Evolutionary conservation across 192 early-diverging fungal species (phyloP), one percentile per base, ranked within the genome.

Genomic region (Mortierella hygrophila): DNA sequence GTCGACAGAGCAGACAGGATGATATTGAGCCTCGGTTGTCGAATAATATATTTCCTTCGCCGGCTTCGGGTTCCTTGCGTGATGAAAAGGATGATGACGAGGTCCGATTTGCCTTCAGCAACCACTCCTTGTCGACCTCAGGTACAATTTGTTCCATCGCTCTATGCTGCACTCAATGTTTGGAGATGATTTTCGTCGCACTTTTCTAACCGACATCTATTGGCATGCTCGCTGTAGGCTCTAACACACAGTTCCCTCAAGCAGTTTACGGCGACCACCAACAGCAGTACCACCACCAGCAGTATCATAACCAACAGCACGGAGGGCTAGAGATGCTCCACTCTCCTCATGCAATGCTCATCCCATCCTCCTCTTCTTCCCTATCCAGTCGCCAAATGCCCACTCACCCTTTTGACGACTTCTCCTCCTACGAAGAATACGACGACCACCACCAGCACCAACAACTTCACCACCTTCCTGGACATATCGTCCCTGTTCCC

Each of bases 1-100:
- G 89, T 38, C 82, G 89, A 71, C 82, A 84, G 68, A 88, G 89
- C 54, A 72, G 82, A 44, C 89, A 89, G 37, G 89, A 89, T 32
- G 89, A 88, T 15, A 38, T 76, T 26, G 54, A 75, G 20, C 15
- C 21, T 26, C 40, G 68, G 3, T 26, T 26, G 3, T 26, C 40
- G 41, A 49, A 76, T 21, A 65, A 13, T n/a, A 73, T 80, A 32
- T 46, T 85, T 4, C 83, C 83, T 0, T 85, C 83, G 2, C 83
- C 78, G 1, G 69, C 74, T 8, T 85, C 78, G 18, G 83, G 54
- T 7, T 85, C 83, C 3, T 40, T 85, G 74, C 41, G n/a, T 2
- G 83, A 68, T 2, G 78, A 80, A 2, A 85, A 76, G 20, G 74
- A 73, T 32, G 83, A 85, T 23, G 69, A 80, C 55, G 78, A 79